These are phyloP conservation scores for Apiotrichum porosum DNA, from an alignment of 1,284 basidiomycete genomes.

Conservation along the genomic window DNA sequence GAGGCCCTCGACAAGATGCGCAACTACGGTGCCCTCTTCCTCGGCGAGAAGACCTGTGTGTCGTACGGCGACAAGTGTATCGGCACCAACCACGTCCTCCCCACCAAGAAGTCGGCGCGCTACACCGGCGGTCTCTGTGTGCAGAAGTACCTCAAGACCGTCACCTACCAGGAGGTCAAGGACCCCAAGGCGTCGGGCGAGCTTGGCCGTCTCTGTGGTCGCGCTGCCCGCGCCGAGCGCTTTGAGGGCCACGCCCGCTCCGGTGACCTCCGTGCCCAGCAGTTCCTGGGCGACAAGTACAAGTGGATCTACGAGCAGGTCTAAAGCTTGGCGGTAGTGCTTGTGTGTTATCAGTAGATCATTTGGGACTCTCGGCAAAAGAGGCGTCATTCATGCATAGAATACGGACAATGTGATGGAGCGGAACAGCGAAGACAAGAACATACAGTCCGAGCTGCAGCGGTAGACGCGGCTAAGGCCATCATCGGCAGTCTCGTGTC, in stretches of 20 bases:
- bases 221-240: conserved; percentile 18
- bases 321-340: too few species aligned
- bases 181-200: conserved; percentile 9
- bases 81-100: conserved; percentile 23
- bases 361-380: too few species aligned
- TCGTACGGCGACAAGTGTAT: conserved; percentile 25
- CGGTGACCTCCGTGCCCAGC: conserved; percentile 6
- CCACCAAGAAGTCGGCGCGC: conserved; percentile 23
- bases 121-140: conserved; percentile 28
- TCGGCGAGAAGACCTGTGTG: conserved; percentile 31
- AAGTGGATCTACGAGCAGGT: not conserved
- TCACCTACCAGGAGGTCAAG: conserved; percentile 21
- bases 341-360: too few species aligned
- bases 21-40: conserved; percentile 43
- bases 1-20: conserved; percentile 36
- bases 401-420: too few species aligned
- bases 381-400: too few species aligned
- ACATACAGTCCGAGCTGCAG: too few species aligned
- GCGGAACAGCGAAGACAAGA: too few species aligned
- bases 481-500: too few species aligned
- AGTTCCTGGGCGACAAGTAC: conserved; percentile 3
- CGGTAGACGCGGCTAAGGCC: too few species aligned
- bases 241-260: conserved; percentile 23
- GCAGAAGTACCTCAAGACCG: conserved; percentile 22
- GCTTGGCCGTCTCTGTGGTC: conserved; percentile 19